Conservation (phyloP, 2,329 filamentous ascomycete genomes). For the Podosphaera xanthii region DNA sequence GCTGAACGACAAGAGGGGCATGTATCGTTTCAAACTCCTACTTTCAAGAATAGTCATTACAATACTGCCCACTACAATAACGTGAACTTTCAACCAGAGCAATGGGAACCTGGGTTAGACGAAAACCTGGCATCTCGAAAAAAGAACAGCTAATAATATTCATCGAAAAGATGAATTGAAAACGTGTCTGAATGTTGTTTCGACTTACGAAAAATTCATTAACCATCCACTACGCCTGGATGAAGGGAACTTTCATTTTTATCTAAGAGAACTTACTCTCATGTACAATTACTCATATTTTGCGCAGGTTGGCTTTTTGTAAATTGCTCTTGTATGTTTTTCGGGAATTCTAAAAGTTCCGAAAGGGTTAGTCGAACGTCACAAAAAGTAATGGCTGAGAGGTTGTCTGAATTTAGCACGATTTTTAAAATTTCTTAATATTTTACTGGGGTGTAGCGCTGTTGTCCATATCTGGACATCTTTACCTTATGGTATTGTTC, state of each 20-base stretch:
- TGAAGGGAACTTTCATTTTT: not conserved
- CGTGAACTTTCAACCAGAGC: slow-evolving; percentile 34
- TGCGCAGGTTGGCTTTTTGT: not conserved
- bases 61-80: slow-evolving; percentile 46
- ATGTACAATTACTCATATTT: not conserved
- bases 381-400: not conserved
- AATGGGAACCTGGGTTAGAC: slow-evolving; percentile 19
- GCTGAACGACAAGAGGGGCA: slow-evolving; percentile 14
- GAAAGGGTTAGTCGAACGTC: not conserved
- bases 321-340: not conserved
- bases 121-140: slow-evolving; percentile 9
- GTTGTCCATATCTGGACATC: not conserved
- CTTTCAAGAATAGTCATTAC: slow-evolving; percentile 43
- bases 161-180: not conserved
- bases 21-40: slow-evolving; percentile 22
- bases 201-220: too few species aligned
- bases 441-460: not conserved
- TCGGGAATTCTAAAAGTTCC: not conserved
- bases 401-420: not conserved
- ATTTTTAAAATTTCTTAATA: not conserved
- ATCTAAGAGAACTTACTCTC: not conserved
- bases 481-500: not conserved
- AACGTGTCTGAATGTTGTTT: not conserved
- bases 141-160: slow-evolving; percentile 3
- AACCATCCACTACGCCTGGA: too few species aligned